Conservation (phyloP, 495 filamentous ascomycete genomes). For the Podospora didyma region DNA sequence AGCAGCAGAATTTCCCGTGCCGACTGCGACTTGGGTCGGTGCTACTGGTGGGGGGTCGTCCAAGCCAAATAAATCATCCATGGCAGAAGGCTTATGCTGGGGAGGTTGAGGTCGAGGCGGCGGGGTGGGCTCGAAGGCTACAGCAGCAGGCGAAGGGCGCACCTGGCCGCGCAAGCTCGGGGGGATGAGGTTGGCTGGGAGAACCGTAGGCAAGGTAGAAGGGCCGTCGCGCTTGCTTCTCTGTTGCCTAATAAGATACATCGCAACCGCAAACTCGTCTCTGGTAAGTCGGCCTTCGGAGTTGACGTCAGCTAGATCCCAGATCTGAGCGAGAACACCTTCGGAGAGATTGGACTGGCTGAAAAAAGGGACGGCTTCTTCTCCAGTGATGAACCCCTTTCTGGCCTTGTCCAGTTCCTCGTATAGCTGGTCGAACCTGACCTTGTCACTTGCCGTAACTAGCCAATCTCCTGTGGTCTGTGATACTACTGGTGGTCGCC, state of each 20-base stretch:
- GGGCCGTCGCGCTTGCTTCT: conserved; percentile 62
- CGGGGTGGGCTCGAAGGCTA: conserved; percentile 37
- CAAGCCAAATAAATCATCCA: conserved; percentile 89
- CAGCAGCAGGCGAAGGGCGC: conserved; percentile 46
- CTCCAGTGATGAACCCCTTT: conserved; percentile 78
- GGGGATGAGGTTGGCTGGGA: conserved; percentile 80
- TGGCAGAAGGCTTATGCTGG: conserved; percentile 59
- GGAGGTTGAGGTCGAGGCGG: conserved; percentile 50
- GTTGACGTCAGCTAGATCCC: conserved; percentile 94
- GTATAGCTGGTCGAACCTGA: conserved; percentile 79
- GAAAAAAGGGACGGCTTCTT: conserved; percentile 94
- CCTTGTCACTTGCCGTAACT: conserved; percentile 77
- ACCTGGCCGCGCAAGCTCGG: conserved; percentile 77
- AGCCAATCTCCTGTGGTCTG: conserved; percentile 78
- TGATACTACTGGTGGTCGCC: conserved; percentile 53
- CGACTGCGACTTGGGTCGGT: conserved; percentile 57
- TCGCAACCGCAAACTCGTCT: conserved; percentile 95
- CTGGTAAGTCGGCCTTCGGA: conserved; percentile 78
- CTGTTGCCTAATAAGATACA: conserved; percentile 93
- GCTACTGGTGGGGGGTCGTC: conserved; percentile 60
- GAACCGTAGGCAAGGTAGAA: conserved; percentile 58
- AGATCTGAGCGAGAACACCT: conserved; percentile 89
- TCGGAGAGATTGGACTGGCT: conserved; percentile 86
- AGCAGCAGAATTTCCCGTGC: conserved; percentile 64
- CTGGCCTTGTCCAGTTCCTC: conserved; percentile 73